These are phyloP conservation scores for Hypoxylon fragiforme DNA, from an alignment of 495 filamentous ascomycete species.

Conservation along the genomic window DNA sequence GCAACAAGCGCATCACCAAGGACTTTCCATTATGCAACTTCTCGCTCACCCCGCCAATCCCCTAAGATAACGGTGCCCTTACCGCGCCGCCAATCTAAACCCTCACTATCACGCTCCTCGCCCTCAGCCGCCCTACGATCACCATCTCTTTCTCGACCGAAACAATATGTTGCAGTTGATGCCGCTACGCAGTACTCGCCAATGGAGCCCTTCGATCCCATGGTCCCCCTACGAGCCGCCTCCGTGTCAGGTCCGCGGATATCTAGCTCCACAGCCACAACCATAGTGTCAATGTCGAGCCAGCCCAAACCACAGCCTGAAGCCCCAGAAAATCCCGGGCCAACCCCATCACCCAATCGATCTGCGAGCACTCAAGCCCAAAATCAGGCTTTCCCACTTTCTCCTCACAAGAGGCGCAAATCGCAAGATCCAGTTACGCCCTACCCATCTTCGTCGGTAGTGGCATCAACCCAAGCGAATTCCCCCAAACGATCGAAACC, in stretches of 20 bases:
- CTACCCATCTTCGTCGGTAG: constrained; percentile 54
- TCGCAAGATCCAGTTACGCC: constrained; percentile 55
- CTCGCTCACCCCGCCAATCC: constrained; percentile 47
- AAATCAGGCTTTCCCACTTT: constrained; percentile 25
- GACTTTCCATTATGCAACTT: constrained; percentile 52
- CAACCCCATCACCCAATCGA: constrained; percentile 45
- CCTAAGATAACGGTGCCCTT: constrained; percentile 50
- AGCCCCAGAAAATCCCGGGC: constrained; percentile 28
- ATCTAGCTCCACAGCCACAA: constrained; percentile 30
- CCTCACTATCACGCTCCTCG: constrained; percentile 42
- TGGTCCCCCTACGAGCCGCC: constrained; percentile 37
- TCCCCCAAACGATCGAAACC: constrained; percentile 52
- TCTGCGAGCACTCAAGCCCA: constrained; percentile 33
- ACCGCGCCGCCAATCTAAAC: constrained; percentile 50
- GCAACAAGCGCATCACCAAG: constrained; percentile 51
- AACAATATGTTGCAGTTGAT: constrained; percentile 55
- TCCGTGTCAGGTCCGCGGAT: constrained; percentile 38
- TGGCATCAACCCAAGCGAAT: constrained; percentile 34
- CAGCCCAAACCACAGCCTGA: constrained; percentile 39
- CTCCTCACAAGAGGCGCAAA: constrained; percentile 50
- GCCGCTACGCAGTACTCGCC: constrained; percentile 62
- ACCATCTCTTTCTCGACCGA: constrained; percentile 41
- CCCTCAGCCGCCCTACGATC: constrained; percentile 40
- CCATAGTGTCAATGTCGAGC: constrained; percentile 21
- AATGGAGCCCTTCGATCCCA: constrained; percentile 50